Percentiles rank a stretch among this genome's conserved stretches.
Evolutionary conservation across 2,329 filamentous ascomycete genomes (phyloP).

Genomic region (Xylaria sp.): DNA sequence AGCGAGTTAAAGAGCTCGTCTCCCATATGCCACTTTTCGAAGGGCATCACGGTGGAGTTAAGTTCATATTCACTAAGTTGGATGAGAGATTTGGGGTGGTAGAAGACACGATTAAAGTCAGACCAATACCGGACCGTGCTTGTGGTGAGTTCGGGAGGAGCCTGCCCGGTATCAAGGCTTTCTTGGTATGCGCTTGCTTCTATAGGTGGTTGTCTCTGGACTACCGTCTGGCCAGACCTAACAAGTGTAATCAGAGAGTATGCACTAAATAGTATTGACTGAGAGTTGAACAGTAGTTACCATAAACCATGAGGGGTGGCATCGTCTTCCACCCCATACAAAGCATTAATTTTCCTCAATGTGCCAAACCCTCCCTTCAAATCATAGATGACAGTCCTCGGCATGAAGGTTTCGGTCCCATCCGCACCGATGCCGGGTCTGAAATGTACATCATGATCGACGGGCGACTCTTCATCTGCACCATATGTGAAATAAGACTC

Average conservation of each 20-base stretch:
- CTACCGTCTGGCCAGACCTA: slow-evolving; percentile 67
- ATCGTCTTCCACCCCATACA: slow-evolving; percentile 67
- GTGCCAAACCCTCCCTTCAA: slow-evolving; percentile 92
- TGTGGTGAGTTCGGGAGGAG: slow-evolving; percentile 65
- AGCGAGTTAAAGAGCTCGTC: slow-evolving; percentile 74
- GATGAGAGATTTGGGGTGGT: slow-evolving; percentile 83
- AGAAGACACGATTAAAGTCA: slow-evolving; percentile 91
- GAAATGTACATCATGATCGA: slow-evolving; percentile 89
- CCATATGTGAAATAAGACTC: slow-evolving; percentile 97
- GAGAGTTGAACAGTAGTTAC: slow-evolving; percentile 29
- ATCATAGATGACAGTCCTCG: slow-evolving; percentile 90
- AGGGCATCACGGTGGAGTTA: slow-evolving; percentile 77
- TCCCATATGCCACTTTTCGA: slow-evolving; percentile 75
- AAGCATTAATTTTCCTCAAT: slow-evolving; percentile 80
- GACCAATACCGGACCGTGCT: slow-evolving; percentile 92
- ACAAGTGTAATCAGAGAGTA: slow-evolving; percentile 1
- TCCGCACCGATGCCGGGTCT: slow-evolving; percentile 79
- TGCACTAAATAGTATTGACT: slow-evolving; percentile 4
- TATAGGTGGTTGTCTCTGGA: slow-evolving; percentile 71
- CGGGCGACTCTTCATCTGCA: slow-evolving; percentile 63
- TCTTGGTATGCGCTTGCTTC: slow-evolving; percentile 75
- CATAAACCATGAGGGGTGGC: slow-evolving; percentile 42
- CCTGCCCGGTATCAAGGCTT: slow-evolving; percentile 72
- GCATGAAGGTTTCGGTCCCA: slow-evolving; percentile 88
- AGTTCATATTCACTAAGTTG: slow-evolving; percentile 88